Percentiles rank a stretch among this genome's conserved stretches.
These are phyloP conservation scores for Saccharomycopsis amapae DNA, from an alignment of 805 yeast species.

Conservation along the genomic window DNA sequence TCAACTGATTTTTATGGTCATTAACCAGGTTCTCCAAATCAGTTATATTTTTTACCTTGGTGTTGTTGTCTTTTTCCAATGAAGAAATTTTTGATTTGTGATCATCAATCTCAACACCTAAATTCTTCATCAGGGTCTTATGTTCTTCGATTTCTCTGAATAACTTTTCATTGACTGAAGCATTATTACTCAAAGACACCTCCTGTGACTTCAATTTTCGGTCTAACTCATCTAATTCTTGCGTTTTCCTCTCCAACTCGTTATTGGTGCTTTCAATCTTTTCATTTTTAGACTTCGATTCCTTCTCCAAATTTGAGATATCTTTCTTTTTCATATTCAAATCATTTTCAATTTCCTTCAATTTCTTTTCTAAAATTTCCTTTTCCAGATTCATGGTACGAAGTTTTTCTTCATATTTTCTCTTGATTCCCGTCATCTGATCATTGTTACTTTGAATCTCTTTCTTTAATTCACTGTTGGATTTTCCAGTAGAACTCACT, in stretches of 20 bases:
- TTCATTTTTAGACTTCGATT: too few species aligned
- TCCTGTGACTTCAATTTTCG: neutral
- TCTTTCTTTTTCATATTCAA: neutral
- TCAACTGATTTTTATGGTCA: neutral
- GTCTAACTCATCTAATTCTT: neutral
- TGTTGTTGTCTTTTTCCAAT: neutral
- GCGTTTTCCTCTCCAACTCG: neutral
- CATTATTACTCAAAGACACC: too few species aligned
- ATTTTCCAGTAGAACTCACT: neutral
- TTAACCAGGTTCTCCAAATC: slow-evolving; percentile 5
- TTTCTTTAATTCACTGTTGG: neutral
- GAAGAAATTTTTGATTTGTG: neutral
- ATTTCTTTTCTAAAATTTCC: too few species aligned
- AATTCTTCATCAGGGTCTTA: neutral
- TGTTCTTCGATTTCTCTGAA: neutral
- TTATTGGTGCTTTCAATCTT: neutral
- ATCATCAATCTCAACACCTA: neutral
- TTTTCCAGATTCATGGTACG: neutral
- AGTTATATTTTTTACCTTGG: slow-evolving; percentile 1
- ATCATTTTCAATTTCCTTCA: neutral
- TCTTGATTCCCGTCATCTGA: neutral
- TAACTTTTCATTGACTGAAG: too few species aligned
- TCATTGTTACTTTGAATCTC: neutral
- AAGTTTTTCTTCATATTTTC: neutral
- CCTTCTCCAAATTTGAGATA: slow-evolving; percentile 6